Evolutionary conservation across 2,329 filamentous ascomycete species (phyloP).

Genomic region (Talaromyces sp.): DNA sequence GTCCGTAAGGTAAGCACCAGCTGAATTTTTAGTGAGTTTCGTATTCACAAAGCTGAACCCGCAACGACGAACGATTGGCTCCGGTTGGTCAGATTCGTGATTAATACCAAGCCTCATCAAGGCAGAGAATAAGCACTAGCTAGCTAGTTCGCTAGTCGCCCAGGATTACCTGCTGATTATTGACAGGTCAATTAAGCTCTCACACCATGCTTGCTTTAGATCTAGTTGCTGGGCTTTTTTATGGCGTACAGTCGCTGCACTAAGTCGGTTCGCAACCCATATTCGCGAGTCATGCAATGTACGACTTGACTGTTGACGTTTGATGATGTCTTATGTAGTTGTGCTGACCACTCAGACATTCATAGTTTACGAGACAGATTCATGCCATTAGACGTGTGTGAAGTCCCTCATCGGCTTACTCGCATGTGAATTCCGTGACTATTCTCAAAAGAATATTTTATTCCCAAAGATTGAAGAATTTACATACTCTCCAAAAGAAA

Average conservation of each 20-base stretch:
- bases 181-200: not conserved
- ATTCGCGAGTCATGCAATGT: not conserved
- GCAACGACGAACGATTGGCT: not conserved
- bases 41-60: no score
- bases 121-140: not conserved
- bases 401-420: no score
- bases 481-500: not conserved
- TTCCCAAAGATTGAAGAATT: not conserved
- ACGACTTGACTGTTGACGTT: no score
- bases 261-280: no score
- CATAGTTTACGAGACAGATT: not conserved
- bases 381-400: not conserved
- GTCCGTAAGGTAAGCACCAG: no score
- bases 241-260: not conserved
- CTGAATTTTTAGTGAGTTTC: no score
- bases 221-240: not conserved
- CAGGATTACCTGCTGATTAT: not conserved
- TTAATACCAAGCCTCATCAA: not conserved
- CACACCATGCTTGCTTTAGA: not conserved
- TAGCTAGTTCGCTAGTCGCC: no score
- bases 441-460: not conserved
- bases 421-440: no score
- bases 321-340: not conserved
- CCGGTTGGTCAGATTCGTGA: not conserved
- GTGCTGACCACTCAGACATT: not conserved